Evolutionary conservation across 345 rosid genomes (phyloP).

Genomic region (Salix arbutifolia): DNA sequence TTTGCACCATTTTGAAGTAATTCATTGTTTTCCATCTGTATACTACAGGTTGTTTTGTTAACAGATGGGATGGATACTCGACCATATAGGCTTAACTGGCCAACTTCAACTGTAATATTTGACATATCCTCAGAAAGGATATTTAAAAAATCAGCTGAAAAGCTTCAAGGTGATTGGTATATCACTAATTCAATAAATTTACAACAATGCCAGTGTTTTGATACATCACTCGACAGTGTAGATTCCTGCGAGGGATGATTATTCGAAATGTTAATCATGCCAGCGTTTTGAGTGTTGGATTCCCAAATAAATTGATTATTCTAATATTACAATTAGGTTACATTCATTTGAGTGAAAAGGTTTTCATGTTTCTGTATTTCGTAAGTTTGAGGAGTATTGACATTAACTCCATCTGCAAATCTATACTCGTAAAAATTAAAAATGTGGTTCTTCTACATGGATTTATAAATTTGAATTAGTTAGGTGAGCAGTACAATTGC

Average conservation of each 20-base stretch:
- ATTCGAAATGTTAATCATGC: background rate
- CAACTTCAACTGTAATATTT: slow-evolving; percentile 70
- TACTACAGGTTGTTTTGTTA: slow-evolving; percentile 74
- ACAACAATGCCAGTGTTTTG: background rate
- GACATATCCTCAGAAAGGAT: slow-evolving; percentile 67
- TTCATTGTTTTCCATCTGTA: slow-evolving; percentile 7
- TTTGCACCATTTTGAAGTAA: slow-evolving; percentile 4
- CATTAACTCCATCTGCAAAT: background rate
- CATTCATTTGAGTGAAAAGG: background rate
- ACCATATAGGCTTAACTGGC: slow-evolving; percentile 89
- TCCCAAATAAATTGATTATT: background rate
- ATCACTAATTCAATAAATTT: slow-evolving; percentile 9
- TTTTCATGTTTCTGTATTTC: background rate
- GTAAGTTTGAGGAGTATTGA: background rate
- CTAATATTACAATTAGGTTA: background rate
- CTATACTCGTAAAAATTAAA: background rate
- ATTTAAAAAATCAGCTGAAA: slow-evolving; percentile 48
- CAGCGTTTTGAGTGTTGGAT: background rate
- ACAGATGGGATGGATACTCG: slow-evolving; percentile 96
- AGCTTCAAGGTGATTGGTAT: slow-evolving; percentile 56
- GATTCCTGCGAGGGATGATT: background rate
- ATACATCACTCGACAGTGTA: background rate
- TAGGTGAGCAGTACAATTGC: background rate
- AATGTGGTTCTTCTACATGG: background rate
- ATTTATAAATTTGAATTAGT: slow-evolving; percentile 1